phyloP scores from a whole-genome alignment of 2,329 filamentous ascomycete genomes.

The Elsinoe necatrix region DNA sequence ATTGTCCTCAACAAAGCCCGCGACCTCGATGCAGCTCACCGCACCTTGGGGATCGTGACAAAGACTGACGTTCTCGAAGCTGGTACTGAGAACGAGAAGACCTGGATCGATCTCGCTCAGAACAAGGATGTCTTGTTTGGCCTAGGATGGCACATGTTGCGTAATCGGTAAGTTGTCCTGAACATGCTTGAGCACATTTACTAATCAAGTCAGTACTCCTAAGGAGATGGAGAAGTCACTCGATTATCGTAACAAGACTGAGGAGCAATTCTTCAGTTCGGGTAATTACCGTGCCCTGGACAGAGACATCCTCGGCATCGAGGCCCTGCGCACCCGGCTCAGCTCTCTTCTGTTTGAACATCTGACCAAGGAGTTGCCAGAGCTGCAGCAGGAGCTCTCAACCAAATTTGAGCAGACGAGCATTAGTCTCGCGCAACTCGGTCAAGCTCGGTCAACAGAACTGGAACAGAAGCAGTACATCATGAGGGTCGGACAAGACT shows the following conservation, averaged over 20 bases:
- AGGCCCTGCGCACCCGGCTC: slow-evolving; percentile 40
- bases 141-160: slow-evolving; percentile 48
- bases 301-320: slow-evolving; percentile 38
- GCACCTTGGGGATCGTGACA: slow-evolving; percentile 52
- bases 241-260: slow-evolving; percentile 34
- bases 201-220: slow-evolving; percentile 10
- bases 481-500: slow-evolving; percentile 34
- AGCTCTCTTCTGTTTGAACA: slow-evolving; percentile 41
- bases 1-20: slow-evolving; percentile 44
- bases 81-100: slow-evolving; percentile 34
- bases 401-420: slow-evolving; percentile 24
- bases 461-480: slow-evolving; percentile 47
- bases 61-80: slow-evolving; percentile 43
- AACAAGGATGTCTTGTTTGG: slow-evolving; percentile 35
- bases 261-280: slow-evolving; percentile 30
- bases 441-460: slow-evolving; percentile 38
- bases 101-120: slow-evolving; percentile 33
- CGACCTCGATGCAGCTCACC: slow-evolving; percentile 35
- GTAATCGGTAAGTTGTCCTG: slow-evolving; percentile 38
- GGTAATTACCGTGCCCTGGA: slow-evolving; percentile 26
- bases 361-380: slow-evolving; percentile 31
- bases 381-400: slow-evolving; percentile 30
- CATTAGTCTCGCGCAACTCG: slow-evolving; percentile 39
- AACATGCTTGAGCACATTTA: too few species aligned
- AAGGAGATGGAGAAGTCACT: slow-evolving; percentile 30